Base-by-base conservation (phyloP, 441 rosid species). In the Adansonia gregorii region DNA sequence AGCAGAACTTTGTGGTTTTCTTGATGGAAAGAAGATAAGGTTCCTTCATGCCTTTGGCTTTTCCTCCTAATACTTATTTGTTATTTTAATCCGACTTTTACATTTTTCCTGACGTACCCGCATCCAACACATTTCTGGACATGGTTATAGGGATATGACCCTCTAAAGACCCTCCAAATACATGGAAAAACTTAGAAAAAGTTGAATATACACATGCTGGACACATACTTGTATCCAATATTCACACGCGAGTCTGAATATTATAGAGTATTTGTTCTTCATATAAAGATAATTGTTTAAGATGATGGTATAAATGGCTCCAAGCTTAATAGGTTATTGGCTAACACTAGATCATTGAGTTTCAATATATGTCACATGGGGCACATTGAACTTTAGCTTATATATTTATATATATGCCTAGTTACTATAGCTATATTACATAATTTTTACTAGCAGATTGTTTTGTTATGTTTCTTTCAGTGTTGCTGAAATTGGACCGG, bases 1-100 rank as follows among this genome's bases (percentile, higher is more conserved):
- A 39, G 91, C 83, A 2, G 91, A 93, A 70, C 90, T 95, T 45
- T 95, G 96, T 81, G 83, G 88, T 63, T 90, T 93, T 87, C 97
- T 95, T 80, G 97, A 95, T 85, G 91, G 93, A 31, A 92, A 83
- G 84, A 92, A 88, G 70, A 88, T 95, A 75, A 92, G 94, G 99
- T 79, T 85, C 72, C 75, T 8, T 22, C 60, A 46, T 6, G 15
- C 19, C n/a, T 45, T 27, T 15, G 31, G 35, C 35, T 77, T 58
- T 49, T 3, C 22, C n/a, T 24, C 1, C 9, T 41, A 58, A 27
- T 43, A 8, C 12, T 73, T 0, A 27, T 27, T 27, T 4, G 20
- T 24, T 8, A 1, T 56, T 24, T 19, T 56, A 22, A 9, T 56
- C 22, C 22, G 61, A n/a, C 19, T 56, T 22, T 56, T 56, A n/a